Percentiles rank a stretch among this genome's conserved stretches.
phyloP scores from a whole-genome alignment of 2,329 filamentous ascomycete species.

The Sclerotiophoma versabilis region DNA sequence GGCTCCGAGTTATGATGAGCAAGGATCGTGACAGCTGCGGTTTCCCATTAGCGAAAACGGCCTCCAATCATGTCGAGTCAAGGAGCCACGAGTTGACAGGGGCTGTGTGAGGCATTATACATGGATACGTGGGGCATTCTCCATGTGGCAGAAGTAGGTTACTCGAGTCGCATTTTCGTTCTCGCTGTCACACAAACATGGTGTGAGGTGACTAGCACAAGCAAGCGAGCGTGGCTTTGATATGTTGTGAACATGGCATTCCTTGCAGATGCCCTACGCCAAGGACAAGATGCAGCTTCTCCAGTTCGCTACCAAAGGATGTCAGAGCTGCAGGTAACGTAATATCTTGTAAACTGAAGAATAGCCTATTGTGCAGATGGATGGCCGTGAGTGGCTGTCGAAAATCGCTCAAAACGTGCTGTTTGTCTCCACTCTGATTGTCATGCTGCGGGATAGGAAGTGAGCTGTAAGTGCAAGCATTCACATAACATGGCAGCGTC shows the following conservation, averaged over 20 bases:
- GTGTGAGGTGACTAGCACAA: neutral
- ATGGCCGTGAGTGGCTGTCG: constrained; percentile 8
- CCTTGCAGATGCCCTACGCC: constrained; percentile 5
- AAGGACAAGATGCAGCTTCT: neutral
- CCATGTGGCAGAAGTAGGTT: neutral
- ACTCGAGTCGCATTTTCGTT: constrained; percentile 4
- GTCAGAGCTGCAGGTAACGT: neutral
- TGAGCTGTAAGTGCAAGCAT: neutral
- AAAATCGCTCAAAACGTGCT: constrained; percentile 16
- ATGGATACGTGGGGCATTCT: constrained; percentile 8
- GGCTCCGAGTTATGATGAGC: too few relatives aligned
- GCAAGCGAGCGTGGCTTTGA: neutral
- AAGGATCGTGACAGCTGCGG: neutral
- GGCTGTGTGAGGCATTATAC: constrained; percentile 11
- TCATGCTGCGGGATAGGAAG: constrained; percentile 6
- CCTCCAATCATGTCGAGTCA: constrained; percentile 6
- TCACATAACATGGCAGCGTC: neutral
- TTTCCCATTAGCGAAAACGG: neutral
- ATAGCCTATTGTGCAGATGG: neutral
- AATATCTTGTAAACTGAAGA: neutral
- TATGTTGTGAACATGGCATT: neutral
- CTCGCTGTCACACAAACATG: constrained; percentile 10
- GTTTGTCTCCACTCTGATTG: constrained; percentile 5
- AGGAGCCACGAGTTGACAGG: neutral
- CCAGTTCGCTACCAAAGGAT: neutral